Percentiles rank a stretch among this genome's conserved stretches.
These are phyloP conservation scores for Penicillium concentricum DNA, from an alignment of 2,329 filamentous ascomycete genomes.

Conservation along the genomic window DNA sequence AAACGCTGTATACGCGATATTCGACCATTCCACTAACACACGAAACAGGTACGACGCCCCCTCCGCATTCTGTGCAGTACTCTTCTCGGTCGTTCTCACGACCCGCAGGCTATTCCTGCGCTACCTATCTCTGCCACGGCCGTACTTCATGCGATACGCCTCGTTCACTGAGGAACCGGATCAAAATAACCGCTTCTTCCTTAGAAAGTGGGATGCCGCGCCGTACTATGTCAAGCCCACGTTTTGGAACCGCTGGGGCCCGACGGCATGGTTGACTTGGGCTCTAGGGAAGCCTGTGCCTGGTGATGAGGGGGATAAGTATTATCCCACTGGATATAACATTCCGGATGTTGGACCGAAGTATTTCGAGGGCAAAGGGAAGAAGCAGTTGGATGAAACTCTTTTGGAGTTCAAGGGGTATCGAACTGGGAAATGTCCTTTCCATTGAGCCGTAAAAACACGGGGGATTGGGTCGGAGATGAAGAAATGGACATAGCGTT, in stretches of 20 bases:
- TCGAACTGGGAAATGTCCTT: constrained; percentile 52
- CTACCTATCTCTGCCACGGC: constrained; percentile 61
- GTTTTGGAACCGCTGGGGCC: constrained; percentile 63
- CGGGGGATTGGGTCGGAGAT: too few species aligned
- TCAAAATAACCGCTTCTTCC: constrained; percentile 54
- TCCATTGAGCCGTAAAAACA: constrained; percentile 25
- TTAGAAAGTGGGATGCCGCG: constrained; percentile 56
- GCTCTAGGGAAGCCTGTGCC: constrained; percentile 49
- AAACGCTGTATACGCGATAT: background rate
- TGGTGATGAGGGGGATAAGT: constrained; percentile 48
- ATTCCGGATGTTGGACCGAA: constrained; percentile 62
- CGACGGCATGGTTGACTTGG: constrained; percentile 52
- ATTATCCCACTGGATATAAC: constrained; percentile 50
- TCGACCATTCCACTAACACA: background rate
- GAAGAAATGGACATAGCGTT: background rate
- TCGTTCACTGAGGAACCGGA: constrained; percentile 51
- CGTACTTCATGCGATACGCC: constrained; percentile 38
- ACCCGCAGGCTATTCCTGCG: constrained; percentile 57
- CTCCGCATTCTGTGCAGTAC: constrained; percentile 26
- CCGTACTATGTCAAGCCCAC: constrained; percentile 65
- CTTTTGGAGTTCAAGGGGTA: constrained; percentile 48
- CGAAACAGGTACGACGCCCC: constrained; percentile 41
- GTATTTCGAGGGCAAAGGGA: constrained; percentile 53
- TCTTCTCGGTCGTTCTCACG: constrained; percentile 51
- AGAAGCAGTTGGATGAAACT: constrained; percentile 24